Conservation (phyloP, 2,329 filamentous ascomycete species). For the Ophiosphaerella korrae region DNA sequence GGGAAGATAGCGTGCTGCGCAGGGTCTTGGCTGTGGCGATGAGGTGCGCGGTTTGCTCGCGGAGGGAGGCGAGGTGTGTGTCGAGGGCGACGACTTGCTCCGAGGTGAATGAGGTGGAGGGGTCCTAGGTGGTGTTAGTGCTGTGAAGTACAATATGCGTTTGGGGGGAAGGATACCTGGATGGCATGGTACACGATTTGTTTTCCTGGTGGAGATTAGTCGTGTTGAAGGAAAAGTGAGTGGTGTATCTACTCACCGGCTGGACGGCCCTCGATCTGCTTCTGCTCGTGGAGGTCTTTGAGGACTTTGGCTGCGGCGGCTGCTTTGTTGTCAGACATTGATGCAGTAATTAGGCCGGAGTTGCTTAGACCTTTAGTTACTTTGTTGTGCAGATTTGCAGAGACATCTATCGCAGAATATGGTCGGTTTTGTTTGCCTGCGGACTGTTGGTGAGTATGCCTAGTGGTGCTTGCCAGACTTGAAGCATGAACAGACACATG, state of each 20-base stretch:
- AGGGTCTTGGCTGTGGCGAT: constrained; percentile 56
- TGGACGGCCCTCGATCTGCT: constrained; percentile 62
- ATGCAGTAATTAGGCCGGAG: neutral
- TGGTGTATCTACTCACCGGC: constrained; percentile 50
- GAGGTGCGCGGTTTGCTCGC: constrained; percentile 51
- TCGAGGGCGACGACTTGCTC: constrained; percentile 58
- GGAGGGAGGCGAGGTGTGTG: constrained; percentile 53
- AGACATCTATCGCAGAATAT: constrained; percentile 64
- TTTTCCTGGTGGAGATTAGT: constrained; percentile 56
- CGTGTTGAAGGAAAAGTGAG: neutral
- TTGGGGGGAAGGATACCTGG: constrained; percentile 41
- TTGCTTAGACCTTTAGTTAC: constrained; percentile 58
- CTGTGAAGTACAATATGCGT: neutral
- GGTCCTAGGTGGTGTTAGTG: constrained; percentile 48
- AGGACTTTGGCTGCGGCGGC: constrained; percentile 65
- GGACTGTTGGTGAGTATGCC: constrained; percentile 6
- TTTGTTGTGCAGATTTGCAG: constrained; percentile 65
- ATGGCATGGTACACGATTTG: constrained; percentile 65
- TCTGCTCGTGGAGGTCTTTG: constrained; percentile 66
- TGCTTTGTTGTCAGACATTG: constrained; percentile 31
- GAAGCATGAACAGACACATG: neutral
- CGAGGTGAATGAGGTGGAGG: constrained; percentile 54
- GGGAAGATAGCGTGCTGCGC: constrained; percentile 53
- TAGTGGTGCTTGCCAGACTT: too few relatives aligned
- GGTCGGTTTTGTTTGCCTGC: constrained; percentile 59